Percentiles rank a stretch among this genome's conserved stretches.
These are phyloP conservation scores for Ceriops tagal DNA, from an alignment of 345 rosid genomes.

Conservation along the genomic window DNA sequence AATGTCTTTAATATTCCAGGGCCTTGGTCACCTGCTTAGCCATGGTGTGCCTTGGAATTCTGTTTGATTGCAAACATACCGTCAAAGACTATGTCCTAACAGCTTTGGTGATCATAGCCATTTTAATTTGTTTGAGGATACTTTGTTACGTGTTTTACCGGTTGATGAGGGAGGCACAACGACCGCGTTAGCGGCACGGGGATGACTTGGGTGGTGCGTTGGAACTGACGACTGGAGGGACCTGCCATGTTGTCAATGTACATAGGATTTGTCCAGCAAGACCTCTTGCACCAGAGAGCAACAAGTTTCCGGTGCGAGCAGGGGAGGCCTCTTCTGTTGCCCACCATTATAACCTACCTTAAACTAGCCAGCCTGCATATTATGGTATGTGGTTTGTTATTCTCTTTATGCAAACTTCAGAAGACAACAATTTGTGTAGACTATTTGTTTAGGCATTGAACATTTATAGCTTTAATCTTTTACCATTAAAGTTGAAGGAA, in stretches of 20 bases:
- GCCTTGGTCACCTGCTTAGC: not conserved
- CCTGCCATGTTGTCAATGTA: constrained; percentile 8
- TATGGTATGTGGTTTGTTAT: not conserved
- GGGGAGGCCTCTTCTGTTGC: not conserved
- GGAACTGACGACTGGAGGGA: constrained; percentile 12
- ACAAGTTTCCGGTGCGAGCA: constrained; percentile 1
- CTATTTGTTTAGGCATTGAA: no score
- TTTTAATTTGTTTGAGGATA: constrained; percentile 26
- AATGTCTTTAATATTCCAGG: no score
- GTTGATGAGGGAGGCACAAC: constrained; percentile 24
- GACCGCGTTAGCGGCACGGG: not conserved
- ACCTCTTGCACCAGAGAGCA: not conserved
- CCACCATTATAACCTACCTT: not conserved
- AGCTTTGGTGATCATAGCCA: constrained; percentile 34
- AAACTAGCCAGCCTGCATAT: not conserved
- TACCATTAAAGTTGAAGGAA: no score
- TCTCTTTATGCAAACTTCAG: not conserved
- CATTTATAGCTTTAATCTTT: no score
- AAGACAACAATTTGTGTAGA: no score
- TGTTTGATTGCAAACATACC: constrained; percentile 33
- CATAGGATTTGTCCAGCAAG: not conserved
- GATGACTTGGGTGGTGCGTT: constrained; percentile 7
- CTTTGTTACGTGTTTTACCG: constrained; percentile 26
- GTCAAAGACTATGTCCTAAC: constrained; percentile 31
- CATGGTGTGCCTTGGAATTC: constrained; percentile 40